A percentile compares a stretch with the other conserved stretches of the same genome.
Conservation (phyloP, 805 yeast species). For the Huiozyma sinensis region DNA sequence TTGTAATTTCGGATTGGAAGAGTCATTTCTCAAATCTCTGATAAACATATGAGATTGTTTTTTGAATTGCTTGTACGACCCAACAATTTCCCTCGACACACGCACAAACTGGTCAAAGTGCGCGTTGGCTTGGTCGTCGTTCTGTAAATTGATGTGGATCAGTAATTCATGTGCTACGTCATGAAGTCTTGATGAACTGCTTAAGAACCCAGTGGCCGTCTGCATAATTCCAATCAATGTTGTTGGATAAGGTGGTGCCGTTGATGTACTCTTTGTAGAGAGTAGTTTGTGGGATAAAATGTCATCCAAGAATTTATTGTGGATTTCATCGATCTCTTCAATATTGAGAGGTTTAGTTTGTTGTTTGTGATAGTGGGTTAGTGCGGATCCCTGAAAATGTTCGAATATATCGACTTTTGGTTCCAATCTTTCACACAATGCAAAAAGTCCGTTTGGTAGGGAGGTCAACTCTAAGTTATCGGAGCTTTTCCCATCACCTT, state of each 20-base stretch:
- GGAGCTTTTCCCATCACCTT: constrained; percentile 19
- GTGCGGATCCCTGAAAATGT: neutral
- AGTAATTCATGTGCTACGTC: constrained; percentile 27
- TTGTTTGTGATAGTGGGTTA: neutral
- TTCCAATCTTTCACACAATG: constrained; percentile 21
- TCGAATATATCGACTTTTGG: constrained; percentile 20
- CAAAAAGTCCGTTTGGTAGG: constrained; percentile 20
- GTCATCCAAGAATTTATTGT: constrained; percentile 24
- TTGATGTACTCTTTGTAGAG: constrained; percentile 25
- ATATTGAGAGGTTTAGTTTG: constrained; percentile 24
- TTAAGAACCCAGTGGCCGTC: constrained; percentile 31
- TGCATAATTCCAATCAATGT: constrained; percentile 32
- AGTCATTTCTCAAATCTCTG: constrained; percentile 45
- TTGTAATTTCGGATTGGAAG: constrained; percentile 36
- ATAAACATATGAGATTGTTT: constrained; percentile 33
- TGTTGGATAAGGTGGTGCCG: constrained; percentile 33
- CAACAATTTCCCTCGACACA: constrained; percentile 33
- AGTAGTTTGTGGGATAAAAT: constrained; percentile 19
- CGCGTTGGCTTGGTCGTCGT: constrained; percentile 17
- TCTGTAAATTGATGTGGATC: constrained; percentile 22
- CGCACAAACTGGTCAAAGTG: constrained; percentile 26
- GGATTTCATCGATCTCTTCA: constrained; percentile 38
- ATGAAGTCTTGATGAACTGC: constrained; percentile 30
- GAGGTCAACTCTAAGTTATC: constrained; percentile 24
- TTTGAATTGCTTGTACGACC: constrained; percentile 36